A percentile compares a stretch with the other conserved stretches of the same genome.
phyloP scores from a whole-genome alignment of 495 filamentous ascomycete genomes.

The Penicillium ucsense region DNA sequence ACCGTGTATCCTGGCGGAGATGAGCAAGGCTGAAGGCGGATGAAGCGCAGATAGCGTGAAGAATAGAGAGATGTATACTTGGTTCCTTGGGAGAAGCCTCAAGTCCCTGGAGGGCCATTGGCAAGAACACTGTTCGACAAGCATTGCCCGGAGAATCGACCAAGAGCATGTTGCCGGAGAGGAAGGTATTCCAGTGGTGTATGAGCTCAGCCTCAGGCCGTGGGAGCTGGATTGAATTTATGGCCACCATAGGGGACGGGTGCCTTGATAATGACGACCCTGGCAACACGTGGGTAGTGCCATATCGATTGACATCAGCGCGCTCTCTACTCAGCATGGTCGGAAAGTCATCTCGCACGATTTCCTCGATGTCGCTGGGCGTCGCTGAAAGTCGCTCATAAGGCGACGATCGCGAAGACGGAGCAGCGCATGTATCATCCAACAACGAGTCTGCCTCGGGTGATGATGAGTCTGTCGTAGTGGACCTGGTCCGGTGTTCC shows the following conservation, averaged over 20 bases:
- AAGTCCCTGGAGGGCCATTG: constrained; percentile 15
- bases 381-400: no score
- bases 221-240: constrained; percentile 6
- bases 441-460: no score
- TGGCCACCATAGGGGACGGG: background rate
- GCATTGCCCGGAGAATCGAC: constrained; percentile 17
- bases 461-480: no score
- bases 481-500: no score
- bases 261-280: background rate
- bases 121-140: constrained; percentile 18
- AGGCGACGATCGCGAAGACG: no score
- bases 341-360: no score
- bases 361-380: no score
- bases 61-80: constrained; percentile 17
- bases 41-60: constrained; percentile 25
- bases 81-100: constrained; percentile 6
- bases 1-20: constrained; percentile 10
- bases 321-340: no score
- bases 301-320: no score
- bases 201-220: constrained; percentile 15
- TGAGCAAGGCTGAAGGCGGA: constrained; percentile 19
- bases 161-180: constrained; percentile 19
- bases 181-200: constrained; percentile 20
- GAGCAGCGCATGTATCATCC: no score
- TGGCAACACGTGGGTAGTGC: background rate